Evolutionary conservation across 176 grass and related monocot genomes (phyloP).

Genomic region (Lolium rigidum): DNA sequence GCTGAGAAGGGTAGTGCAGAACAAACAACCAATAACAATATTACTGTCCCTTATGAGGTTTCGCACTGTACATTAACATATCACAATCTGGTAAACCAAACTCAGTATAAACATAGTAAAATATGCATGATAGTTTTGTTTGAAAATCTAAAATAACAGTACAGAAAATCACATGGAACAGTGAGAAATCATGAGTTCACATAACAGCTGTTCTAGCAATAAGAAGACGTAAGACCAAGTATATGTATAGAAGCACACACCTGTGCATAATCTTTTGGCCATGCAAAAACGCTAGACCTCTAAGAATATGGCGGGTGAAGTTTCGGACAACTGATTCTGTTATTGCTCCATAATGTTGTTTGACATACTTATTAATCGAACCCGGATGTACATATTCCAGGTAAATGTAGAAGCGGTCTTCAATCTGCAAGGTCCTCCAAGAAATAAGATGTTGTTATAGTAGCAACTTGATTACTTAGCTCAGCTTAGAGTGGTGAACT

Average conservation of each 20-base stretch:
- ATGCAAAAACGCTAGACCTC: slow-evolving; percentile 83
- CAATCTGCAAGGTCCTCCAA: slow-evolving; percentile 50
- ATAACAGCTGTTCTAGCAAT: slow-evolving; percentile 32
- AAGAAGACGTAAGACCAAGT: slow-evolving; percentile 27
- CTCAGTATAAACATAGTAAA: slow-evolving; percentile 21
- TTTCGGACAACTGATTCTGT: slow-evolving; percentile 91
- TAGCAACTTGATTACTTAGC: not conserved
- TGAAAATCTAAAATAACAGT: slow-evolving; percentile 20
- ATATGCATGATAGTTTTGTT: slow-evolving; percentile 20
- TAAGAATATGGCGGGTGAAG: slow-evolving; percentile 99
- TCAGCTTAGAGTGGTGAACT: slow-evolving; percentile 48
- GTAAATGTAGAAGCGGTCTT: slow-evolving; percentile 94
- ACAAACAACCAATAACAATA: slow-evolving; percentile 12
- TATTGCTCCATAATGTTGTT: slow-evolving; percentile 85
- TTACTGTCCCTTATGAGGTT: not conserved
- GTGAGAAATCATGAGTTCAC: not conserved
- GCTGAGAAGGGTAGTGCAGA: not conserved
- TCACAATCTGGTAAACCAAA: slow-evolving; percentile 7
- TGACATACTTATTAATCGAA: slow-evolving; percentile 96
- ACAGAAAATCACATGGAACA: slow-evolving; percentile 20
- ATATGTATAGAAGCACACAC: slow-evolving; percentile 38
- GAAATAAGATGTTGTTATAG: slow-evolving; percentile 31
- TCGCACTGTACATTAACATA: not conserved
- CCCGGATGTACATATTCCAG: slow-evolving; percentile 98
- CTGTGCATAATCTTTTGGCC: slow-evolving; percentile 84